These are phyloP conservation scores for Samsoniella hepiali DNA, from an alignment of 2,329 filamentous ascomycete species.

Conservation along the genomic window DNA sequence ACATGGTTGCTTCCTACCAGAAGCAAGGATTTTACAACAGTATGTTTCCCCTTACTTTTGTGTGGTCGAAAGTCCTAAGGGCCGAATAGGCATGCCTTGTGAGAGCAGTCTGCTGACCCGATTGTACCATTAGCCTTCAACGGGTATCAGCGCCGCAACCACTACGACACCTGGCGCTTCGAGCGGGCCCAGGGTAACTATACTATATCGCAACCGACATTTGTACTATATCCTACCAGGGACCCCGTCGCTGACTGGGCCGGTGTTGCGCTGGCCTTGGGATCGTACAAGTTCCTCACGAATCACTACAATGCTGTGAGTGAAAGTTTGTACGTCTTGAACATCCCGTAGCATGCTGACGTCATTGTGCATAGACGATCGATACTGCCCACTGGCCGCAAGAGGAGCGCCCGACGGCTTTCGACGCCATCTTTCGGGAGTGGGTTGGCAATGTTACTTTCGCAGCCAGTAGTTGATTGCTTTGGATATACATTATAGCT, in stretches of 20 bases:
- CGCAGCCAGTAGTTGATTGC: background rate
- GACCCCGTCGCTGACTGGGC: constrained; percentile 17
- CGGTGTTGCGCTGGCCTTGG: constrained; percentile 5
- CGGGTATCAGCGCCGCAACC: constrained; percentile 17
- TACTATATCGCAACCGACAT: constrained; percentile 12
- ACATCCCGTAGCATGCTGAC: background rate
- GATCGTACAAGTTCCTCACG: constrained; percentile 14
- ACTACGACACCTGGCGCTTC: constrained; percentile 16
- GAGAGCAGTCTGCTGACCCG: background rate
- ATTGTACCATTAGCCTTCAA: constrained; percentile 10
- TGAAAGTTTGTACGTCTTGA: background rate
- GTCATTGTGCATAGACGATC: constrained; percentile 8
- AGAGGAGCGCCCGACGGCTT: constrained; percentile 10
- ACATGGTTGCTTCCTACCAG: constrained; percentile 18
- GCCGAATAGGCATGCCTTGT: background rate
- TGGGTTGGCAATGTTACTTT: constrained; percentile 19
- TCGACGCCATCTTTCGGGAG: constrained; percentile 16
- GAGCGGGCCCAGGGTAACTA: constrained; percentile 19
- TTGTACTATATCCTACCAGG: constrained; percentile 13
- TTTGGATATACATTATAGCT: background rate
- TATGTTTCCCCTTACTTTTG: constrained; percentile 3
- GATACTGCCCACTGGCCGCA: constrained; percentile 17
- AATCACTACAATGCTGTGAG: constrained; percentile 16
- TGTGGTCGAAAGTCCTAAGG: too few species aligned
- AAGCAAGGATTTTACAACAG: constrained; percentile 19